These are phyloP conservation scores for Candida methanosorbosa DNA, from an alignment of 805 yeast genomes.

Conservation along the genomic window DNA sequence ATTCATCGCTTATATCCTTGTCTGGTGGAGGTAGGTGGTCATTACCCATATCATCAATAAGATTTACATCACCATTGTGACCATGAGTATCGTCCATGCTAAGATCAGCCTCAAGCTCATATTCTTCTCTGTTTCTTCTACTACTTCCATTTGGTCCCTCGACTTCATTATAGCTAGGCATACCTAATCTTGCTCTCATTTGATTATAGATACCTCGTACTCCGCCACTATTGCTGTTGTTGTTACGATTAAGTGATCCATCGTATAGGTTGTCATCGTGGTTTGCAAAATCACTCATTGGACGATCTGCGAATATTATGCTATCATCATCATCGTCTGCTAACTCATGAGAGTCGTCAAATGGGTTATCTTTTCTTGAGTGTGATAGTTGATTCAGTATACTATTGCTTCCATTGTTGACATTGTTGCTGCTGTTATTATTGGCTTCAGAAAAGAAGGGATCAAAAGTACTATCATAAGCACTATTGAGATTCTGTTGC, in stretches of 20 bases:
- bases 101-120: neutral
- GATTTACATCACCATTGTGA: neutral
- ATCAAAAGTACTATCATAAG: conserved; percentile 12
- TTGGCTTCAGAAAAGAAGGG: conserved; percentile 5
- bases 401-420: neutral
- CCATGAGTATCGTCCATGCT: conserved; percentile 8
- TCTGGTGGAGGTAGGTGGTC: conserved; percentile 19
- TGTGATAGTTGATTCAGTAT: neutral
- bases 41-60: conserved; percentile 12
- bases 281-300: conserved; percentile 10
- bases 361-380: conserved; percentile 1
- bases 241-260: neutral
- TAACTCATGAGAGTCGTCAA: neutral
- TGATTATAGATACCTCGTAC: conserved; percentile 22
- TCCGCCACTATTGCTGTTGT: conserved; percentile 9
- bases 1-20: conserved; percentile 10
- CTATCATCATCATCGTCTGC: conserved; percentile 6
- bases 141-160: neutral
- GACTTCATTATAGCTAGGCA: conserved; percentile 16
- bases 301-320: conserved; percentile 9
- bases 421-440: neutral
- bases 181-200: conserved; percentile 17
- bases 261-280: conserved; percentile 7
- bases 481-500: conserved; percentile 6
- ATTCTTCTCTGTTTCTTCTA: neutral